Evolutionary conservation across 495 filamentous ascomycete species (phyloP).

Genomic region (Talaromyces adpressus): DNA sequence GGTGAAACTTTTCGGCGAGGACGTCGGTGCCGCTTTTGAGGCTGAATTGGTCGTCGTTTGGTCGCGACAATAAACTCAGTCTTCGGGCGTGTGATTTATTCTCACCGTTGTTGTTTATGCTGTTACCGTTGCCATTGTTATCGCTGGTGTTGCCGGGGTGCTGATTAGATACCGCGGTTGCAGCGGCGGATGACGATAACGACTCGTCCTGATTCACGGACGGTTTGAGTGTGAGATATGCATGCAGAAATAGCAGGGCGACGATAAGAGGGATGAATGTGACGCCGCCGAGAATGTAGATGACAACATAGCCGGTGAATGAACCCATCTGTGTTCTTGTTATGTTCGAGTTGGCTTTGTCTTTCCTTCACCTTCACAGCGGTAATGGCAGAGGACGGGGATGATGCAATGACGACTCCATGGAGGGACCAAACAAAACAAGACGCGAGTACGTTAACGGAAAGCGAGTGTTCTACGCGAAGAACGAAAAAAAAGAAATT

Average conservation of each 20-base stretch:
- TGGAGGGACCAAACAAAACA: not conserved
- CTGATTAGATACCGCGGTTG: conserved; percentile 29
- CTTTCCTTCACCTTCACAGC: not conserved
- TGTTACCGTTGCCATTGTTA: conserved; percentile 39
- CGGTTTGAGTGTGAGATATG: conserved; percentile 60
- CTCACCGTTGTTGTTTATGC: conserved; percentile 14
- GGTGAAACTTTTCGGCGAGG: conserved; percentile 44
- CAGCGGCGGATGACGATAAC: conserved; percentile 11
- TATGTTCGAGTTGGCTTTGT: not conserved
- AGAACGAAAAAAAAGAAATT: not conserved
- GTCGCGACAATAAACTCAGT: conserved; percentile 16
- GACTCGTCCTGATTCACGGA: conserved; percentile 1
- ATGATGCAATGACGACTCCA: conserved; percentile 9
- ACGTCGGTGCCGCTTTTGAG: conserved; percentile 43
- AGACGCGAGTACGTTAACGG: not conserved
- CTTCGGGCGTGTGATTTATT: not conserved
- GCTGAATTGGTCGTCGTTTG: conserved; percentile 41
- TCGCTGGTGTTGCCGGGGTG: conserved; percentile 29
- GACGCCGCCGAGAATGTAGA: conserved; percentile 84
- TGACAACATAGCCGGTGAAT: conserved; percentile 59
- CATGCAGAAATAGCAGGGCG: conserved; percentile 55
- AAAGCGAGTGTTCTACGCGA: not conserved
- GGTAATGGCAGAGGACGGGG: conserved; percentile 16
- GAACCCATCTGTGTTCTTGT: conserved; percentile 48
- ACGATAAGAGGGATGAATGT: conserved; percentile 80